Base-by-base conservation (phyloP, 345 rosid genomes). In the Dipteronia dyeriana region DNA sequence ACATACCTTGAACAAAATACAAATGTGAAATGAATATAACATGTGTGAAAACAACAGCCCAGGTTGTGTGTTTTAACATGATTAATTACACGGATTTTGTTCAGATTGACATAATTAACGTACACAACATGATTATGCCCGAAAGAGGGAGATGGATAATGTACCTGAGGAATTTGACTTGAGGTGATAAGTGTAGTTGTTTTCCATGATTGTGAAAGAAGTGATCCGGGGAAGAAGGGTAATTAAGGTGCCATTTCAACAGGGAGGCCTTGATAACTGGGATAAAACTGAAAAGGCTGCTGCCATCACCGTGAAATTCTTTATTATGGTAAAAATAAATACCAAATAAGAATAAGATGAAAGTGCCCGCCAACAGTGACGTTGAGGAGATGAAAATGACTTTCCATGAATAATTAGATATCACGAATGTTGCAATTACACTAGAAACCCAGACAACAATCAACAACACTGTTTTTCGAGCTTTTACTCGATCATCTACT, bases 381-480 rank as follows among this genome's bases (percentile, higher is more conserved):
- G 29, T 45, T 13, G 53, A 20, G 19, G 25, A 29, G 9, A 1
- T 12, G 66, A 59, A 41, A 12, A 2, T 39, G 0, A 1, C 0
- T 38, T 9, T 1, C 54, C 66, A 72, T 13, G n/a, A 0, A 1
- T 6, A 0, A 1, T 29, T 29, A 11, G n/a, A 16, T 8, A 38
- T 0, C 1, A 31, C 2, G n/a, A 13, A 31, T 56, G 31, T 49
- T 9, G 5, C 20, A 34, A 14, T 20, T 1, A 38, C 75, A 38
- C 34, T 0, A 38, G 12, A 56, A 22, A n/a, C 7, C 66, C 34
- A 57, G 53, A 54, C 54, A 72, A 59, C n/a, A 23, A 8, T n/a
- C 75, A 34, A 57, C 66, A 54, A 72, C 3, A 56, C 65, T 6
- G 2, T 34, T 71, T 3, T 59, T 23, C 16, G 75, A 57, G 75